These are phyloP conservation scores for Podila epicladia DNA, from an alignment of 192 early-diverging fungal species.

Conservation along the genomic window DNA sequence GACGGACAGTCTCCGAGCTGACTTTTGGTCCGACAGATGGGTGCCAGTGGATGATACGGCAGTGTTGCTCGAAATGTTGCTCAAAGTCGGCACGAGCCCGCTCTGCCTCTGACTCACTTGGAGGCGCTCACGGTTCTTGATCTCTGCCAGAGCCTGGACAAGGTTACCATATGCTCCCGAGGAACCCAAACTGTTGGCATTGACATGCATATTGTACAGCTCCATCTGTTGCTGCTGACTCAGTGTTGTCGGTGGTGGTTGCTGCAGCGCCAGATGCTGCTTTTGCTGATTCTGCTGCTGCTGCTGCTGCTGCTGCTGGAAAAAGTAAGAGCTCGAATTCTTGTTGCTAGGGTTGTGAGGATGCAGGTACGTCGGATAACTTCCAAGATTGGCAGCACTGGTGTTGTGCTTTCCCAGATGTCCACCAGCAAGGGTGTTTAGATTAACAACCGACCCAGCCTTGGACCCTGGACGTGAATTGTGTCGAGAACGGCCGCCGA, in stretches of 20 bases:
- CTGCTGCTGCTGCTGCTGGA: background rate
- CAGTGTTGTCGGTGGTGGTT: slow-evolving; percentile 10
- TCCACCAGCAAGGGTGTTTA: background rate
- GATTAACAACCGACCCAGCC: slow-evolving; percentile 12
- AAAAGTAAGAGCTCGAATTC: slow-evolving; percentile 12
- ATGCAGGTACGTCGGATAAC: background rate
- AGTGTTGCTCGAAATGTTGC: background rate
- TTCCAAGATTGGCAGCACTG: slow-evolving; percentile 7
- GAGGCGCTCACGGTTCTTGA: slow-evolving; percentile 19
- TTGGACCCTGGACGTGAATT: slow-evolving; percentile 12
- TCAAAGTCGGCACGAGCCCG: background rate
- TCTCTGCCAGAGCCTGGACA: slow-evolving; percentile 31
- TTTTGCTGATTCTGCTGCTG: slow-evolving; percentile 2
- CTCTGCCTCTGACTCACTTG: background rate
- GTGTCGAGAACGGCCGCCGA: slow-evolving; percentile 14
- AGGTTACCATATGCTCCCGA: slow-evolving; percentile 41
- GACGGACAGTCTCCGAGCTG: slow-evolving; percentile 10
- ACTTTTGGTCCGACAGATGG: background rate
- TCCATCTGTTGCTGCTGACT: slow-evolving; percentile 36
- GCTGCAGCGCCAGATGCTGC: slow-evolving; percentile 14
- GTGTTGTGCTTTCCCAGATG: background rate
- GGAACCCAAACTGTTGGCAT: slow-evolving; percentile 40
- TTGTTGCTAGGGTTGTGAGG: background rate
- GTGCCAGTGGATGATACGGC: background rate
- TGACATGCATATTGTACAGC: slow-evolving; percentile 40